Conservation (phyloP, 148 eudicot genomes). For the Dianthus caryophyllus region DNA sequence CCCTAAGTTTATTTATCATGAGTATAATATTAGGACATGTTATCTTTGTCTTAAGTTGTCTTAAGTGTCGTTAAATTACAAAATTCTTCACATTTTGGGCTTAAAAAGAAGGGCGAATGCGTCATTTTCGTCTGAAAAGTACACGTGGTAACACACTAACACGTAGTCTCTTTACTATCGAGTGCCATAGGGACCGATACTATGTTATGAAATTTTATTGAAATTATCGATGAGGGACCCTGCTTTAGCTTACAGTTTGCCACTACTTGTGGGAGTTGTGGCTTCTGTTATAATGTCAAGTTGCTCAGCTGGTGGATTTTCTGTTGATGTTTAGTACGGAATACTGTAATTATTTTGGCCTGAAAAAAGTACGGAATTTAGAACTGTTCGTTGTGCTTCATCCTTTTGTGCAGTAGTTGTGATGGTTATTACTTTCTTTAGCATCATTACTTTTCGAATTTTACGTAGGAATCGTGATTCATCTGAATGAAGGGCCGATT, state of each 20-base stretch:
- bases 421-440: too few relatives aligned
- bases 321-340: background rate
- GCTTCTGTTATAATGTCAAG: background rate
- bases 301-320: background rate
- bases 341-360: slow-evolving; percentile 4
- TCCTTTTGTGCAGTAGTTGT: slow-evolving; percentile 8
- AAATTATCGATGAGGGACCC: slow-evolving; percentile 10
- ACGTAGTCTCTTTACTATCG: background rate
- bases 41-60: too few relatives aligned
- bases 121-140: background rate
- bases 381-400: background rate
- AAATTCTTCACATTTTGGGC: background rate
- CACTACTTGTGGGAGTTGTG: too few relatives aligned
- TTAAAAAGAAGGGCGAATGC: background rate
- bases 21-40: too few relatives aligned
- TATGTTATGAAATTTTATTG: background rate
- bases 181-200: background rate
- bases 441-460: too few relatives aligned
- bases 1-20: slow-evolving; percentile 3
- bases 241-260: slow-evolving; percentile 9
- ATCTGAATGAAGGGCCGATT: too few relatives aligned
- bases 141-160: background rate
- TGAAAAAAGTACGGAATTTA: background rate
- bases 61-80: too few relatives aligned
- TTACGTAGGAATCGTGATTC: too few relatives aligned